Conservation (phyloP, 345 rosid species). For the Orychophragmus violaceus region DNA sequence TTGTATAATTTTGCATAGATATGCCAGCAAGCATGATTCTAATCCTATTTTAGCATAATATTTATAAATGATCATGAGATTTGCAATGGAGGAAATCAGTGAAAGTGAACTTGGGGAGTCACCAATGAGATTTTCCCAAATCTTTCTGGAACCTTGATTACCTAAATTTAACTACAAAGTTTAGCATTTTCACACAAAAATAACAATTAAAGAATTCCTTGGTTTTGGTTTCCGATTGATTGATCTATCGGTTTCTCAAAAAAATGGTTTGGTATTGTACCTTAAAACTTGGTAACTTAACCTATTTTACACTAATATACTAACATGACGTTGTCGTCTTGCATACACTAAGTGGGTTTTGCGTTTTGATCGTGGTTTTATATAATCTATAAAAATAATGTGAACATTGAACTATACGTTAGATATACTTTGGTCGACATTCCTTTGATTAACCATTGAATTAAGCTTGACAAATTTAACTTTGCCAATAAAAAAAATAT, state of each 20-base stretch:
- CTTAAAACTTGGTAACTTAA: slow-evolving; percentile 26
- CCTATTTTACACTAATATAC: background rate
- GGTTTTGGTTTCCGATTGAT: slow-evolving; percentile 3
- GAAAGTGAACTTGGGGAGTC: background rate
- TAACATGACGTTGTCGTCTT: background rate
- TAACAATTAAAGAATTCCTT: background rate
- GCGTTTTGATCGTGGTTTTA: background rate
- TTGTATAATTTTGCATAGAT: background rate
- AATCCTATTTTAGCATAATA: background rate
- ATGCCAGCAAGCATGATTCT: background rate
- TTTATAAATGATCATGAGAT: background rate
- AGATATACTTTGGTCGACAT: too few relatives aligned
- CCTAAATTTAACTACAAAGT: slow-evolving; percentile 10
- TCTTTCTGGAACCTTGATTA: slow-evolving; percentile 26
- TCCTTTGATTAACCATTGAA: too few relatives aligned
- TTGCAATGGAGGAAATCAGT: background rate
- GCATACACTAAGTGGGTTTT: background rate
- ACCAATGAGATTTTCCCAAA: slow-evolving; percentile 19
- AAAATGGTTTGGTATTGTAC: slow-evolving; percentile 16
- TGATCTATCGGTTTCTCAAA: slow-evolving; percentile 14
- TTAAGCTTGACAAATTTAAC: too few relatives aligned
- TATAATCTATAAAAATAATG: background rate
- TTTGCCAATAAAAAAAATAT: too few relatives aligned
- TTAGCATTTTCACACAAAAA: slow-evolving; percentile 17
- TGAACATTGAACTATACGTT: background rate